These are phyloP conservation scores for Suaeda aralocaspica DNA, from an alignment of 148 eudicot species.

Conservation along the genomic window DNA sequence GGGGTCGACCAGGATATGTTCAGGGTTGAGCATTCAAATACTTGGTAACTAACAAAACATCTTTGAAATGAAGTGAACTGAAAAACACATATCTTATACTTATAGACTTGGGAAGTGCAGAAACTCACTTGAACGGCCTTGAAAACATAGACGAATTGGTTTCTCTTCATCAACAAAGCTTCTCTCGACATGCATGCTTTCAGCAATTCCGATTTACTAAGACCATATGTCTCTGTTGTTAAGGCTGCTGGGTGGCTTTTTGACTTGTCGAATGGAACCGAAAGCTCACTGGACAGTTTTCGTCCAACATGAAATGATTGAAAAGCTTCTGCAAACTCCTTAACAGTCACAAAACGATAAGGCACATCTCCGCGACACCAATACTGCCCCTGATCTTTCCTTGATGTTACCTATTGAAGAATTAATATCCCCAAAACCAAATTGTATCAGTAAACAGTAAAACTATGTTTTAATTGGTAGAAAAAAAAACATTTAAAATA, in stretches of 20 bases:
- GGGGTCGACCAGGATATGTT: not conserved
- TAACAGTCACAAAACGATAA: slow-evolving; percentile 51
- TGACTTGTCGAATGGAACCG: slow-evolving; percentile 59
- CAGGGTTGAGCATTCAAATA: not conserved
- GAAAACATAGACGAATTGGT: slow-evolving; percentile 65
- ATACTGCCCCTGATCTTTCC: slow-evolving; percentile 83
- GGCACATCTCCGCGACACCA: slow-evolving; percentile 53
- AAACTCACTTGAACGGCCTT: slow-evolving; percentile 61
- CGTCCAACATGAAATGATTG: slow-evolving; percentile 72
- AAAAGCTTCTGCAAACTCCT: slow-evolving; percentile 66
- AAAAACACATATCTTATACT: not conserved
- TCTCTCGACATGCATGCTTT: slow-evolving; percentile 76
- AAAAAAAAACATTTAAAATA: too few species aligned
- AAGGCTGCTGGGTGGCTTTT: slow-evolving; percentile 81
- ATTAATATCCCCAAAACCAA: not conserved
- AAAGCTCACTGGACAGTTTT: slow-evolving; percentile 50
- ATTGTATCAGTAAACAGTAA: not conserved
- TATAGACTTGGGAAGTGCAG: too few species aligned
- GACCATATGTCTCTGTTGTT: slow-evolving; percentile 57
- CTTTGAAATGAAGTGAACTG: not conserved
- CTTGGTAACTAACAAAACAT: not conserved
- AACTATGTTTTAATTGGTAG: too few species aligned
- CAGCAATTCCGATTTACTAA: slow-evolving; percentile 60
- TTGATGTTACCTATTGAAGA: slow-evolving; percentile 66
- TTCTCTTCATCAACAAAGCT: slow-evolving; percentile 70